Conservation (phyloP, 2,329 filamentous ascomycete species). For the Cyphellophora europaea region DNA sequence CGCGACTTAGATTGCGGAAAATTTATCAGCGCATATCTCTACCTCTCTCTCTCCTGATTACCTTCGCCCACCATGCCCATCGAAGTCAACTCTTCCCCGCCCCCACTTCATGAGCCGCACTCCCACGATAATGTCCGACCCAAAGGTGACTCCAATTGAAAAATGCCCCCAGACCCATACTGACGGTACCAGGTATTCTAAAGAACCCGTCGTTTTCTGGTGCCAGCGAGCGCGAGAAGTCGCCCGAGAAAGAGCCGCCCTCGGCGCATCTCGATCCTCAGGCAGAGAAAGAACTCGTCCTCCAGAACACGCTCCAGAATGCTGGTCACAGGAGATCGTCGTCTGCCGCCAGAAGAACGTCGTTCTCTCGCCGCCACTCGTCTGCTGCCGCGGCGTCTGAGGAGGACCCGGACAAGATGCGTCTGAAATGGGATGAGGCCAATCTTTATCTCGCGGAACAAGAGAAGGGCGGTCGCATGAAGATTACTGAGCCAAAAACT, state of each 20-base stretch:
- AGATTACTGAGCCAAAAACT: slow-evolving; percentile 97
- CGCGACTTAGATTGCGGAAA: too few relatives aligned
- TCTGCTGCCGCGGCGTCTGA: slow-evolving; percentile 38
- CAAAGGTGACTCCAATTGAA: slow-evolving; percentile 24
- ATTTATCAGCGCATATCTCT: too few relatives aligned
- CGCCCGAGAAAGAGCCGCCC: slow-evolving; percentile 21
- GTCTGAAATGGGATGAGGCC: slow-evolving; percentile 96
- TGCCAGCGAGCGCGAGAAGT: slow-evolving; percentile 23
- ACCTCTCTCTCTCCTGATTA: too few relatives aligned
- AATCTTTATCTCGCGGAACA: slow-evolving; percentile 97
- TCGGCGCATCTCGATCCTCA: slow-evolving; percentile 38
- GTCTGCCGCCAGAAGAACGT: slow-evolving; percentile 56
- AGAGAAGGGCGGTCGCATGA: slow-evolving; percentile 87
- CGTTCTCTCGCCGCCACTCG: slow-evolving; percentile 63
- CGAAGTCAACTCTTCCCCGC: slow-evolving; percentile 15
- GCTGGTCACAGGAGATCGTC: slow-evolving; percentile 81
- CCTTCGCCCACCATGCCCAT: slow-evolving; percentile 17
- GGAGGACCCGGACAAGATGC: slow-evolving; percentile 54
- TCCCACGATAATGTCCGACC: slow-evolving; percentile 27
- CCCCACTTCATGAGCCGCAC: slow-evolving; percentile 21
- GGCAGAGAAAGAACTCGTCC: slow-evolving; percentile 74
- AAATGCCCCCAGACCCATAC: not conserved
- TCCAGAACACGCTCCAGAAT: slow-evolving; percentile 91
- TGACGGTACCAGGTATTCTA: slow-evolving; percentile 63
- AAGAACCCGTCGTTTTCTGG: slow-evolving; percentile 68